These are phyloP conservation scores for Stagonosporopsis chrysanthemi DNA, from an alignment of 2,329 filamentous ascomycete genomes.

Conservation along the genomic window DNA sequence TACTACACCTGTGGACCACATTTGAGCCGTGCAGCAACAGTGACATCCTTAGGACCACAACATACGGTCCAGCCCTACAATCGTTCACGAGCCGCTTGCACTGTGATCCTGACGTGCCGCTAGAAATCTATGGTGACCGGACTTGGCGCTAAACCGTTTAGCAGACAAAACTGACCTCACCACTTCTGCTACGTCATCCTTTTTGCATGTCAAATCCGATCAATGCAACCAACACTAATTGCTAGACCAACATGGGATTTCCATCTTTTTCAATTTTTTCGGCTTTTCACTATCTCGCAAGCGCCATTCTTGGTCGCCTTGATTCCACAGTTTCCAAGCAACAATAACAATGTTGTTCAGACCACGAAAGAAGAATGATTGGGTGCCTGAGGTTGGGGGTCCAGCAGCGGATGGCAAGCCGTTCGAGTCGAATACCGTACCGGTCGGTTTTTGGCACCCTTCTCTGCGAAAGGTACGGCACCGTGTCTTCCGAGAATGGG, in stretches of 20 bases:
- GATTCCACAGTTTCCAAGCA: not conserved
- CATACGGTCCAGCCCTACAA: not conserved
- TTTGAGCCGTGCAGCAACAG: not conserved
- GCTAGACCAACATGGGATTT: conserved; percentile 5
- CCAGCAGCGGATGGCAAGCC: conserved; percentile 18
- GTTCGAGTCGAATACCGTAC: conserved; percentile 32
- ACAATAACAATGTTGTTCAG: conserved; percentile 3
- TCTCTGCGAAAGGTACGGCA: conserved; percentile 50
- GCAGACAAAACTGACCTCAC: conserved; percentile 9
- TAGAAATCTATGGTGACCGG: not conserved
- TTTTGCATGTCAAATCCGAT: not conserved
- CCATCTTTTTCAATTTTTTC: not conserved
- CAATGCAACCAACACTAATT: not conserved
- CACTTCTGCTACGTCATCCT: conserved; percentile 17
- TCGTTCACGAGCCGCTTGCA: not conserved
- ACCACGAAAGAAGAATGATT: conserved; percentile 10
- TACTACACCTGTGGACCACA: not conserved
- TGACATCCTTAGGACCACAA: not conserved
- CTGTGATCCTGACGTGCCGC: not conserved
- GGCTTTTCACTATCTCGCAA: not conserved
- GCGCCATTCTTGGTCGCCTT: not conserved
- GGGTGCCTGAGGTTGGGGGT: conserved; percentile 18
- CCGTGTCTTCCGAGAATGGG: conserved; percentile 53
- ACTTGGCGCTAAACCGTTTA: conserved; percentile 13
- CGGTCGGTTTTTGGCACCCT: conserved; percentile 58